Conservation (phyloP, 169 alveolate species). For the Eimeria maxima region DNA sequence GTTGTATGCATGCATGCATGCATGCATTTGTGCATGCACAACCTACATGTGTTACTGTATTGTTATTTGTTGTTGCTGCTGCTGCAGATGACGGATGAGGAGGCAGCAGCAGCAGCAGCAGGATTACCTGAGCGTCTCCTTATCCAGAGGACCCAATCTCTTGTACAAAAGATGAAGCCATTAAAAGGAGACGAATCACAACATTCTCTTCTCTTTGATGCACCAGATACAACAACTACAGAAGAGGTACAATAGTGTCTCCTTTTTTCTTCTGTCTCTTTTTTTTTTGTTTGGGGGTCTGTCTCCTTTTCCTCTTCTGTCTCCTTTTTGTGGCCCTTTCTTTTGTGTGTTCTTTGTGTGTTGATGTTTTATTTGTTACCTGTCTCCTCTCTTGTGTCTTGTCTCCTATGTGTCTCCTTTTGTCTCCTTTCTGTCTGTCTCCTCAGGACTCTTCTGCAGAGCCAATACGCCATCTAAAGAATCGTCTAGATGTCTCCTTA, state of each 20-base stretch:
- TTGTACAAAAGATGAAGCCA: constrained; percentile 36
- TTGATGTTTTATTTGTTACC: background rate
- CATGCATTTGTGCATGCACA: background rate
- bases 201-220: constrained; percentile 67
- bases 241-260: background rate
- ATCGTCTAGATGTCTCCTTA: constrained; percentile 53
- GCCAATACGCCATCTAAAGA: constrained; percentile 4
- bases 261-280: background rate
- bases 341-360: background rate
- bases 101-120: constrained; percentile 25
- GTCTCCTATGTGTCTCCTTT: background rate
- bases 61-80: background rate
- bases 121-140: constrained; percentile 7
- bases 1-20: background rate
- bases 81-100: constrained; percentile 6
- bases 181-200: constrained; percentile 4
- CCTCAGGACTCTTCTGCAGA: background rate
- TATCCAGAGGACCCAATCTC: constrained; percentile 48
- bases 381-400: background rate
- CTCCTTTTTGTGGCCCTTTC: background rate
- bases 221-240: background rate
- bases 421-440: background rate
- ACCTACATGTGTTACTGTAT: background rate
- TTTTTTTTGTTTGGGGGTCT: background rate
- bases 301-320: background rate